These are phyloP conservation scores for Rosa lucieae DNA, from an alignment of 306 rosid genomes.

Conservation along the genomic window DNA sequence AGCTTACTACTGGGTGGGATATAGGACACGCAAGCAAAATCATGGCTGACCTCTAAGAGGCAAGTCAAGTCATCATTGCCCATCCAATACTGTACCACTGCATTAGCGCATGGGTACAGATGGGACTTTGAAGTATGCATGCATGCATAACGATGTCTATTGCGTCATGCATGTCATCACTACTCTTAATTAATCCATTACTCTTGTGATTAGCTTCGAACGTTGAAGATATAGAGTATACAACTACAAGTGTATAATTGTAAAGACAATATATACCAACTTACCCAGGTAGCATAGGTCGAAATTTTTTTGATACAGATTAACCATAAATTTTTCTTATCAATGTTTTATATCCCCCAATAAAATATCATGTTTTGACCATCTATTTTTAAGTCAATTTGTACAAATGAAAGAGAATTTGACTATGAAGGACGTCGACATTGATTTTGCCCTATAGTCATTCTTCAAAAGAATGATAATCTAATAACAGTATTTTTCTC, in stretches of 20 bases:
- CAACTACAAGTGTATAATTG: neutral
- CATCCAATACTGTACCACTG: neutral
- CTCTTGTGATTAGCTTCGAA: neutral
- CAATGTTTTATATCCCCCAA: too few species aligned
- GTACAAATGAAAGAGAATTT: too few species aligned
- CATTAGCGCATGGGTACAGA: neutral
- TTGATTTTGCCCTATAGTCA: too few species aligned
- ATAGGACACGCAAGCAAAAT: neutral
- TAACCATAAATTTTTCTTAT: too few species aligned
- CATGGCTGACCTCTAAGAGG: neutral
- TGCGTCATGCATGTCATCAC: neutral
- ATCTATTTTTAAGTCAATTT: too few species aligned
- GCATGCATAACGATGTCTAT: neutral
- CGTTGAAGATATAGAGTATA: neutral
- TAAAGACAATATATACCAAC: neutral
- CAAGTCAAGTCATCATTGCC: constrained; percentile 1
- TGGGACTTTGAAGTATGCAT: neutral
- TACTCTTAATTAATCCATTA: neutral
- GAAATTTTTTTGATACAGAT: too few species aligned
- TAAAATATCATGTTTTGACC: too few species aligned
- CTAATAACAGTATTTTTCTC: too few species aligned
- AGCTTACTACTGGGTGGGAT: neutral
- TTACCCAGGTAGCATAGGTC: neutral
- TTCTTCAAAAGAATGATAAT: too few species aligned
- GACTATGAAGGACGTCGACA: too few species aligned